Evolutionary conservation across 768 basidiomycete species (phyloP), one percentile per base, ranked within the genome.

Genomic region (Lyophyllum semitale): DNA sequence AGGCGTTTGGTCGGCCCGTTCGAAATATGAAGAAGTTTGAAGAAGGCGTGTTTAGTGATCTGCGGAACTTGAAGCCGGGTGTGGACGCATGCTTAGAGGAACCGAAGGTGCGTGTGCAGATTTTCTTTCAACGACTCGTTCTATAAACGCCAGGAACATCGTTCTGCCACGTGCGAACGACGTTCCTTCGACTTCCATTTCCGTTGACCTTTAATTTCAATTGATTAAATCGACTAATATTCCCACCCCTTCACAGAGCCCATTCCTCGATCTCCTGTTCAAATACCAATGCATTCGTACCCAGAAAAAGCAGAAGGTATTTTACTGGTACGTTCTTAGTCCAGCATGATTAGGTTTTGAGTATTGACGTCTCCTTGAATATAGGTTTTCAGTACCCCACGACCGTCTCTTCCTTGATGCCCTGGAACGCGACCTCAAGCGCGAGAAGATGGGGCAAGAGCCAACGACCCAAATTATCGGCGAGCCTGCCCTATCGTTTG

Each of bases 301-400:
- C 1, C 95, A 98, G 70, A 98, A 97, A 81, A 98, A 97, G 75
- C 95, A 96, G 76, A 95, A 98, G 71, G 95, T 98, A n/a, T 98
- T 97, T 67, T 97, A 92, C 70, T 98, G 95, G 95, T 92, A 61
- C 51, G 87, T 75, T 23, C 17, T 53, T 49, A 42, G 12, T 20
- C 11, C 12, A 11, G 17, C 11, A 7, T 42, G 8, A 12, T 23
- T 22, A 3, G 42, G n/a, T 8, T 42, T 30, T 51, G 17, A 44
- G 44, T 27, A 32, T 30, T 49, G 8, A 53, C 2, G 2, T 29
- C 52, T 22, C 42, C 33, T 32, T 54, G 23, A 41, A 23, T 48
- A 5, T 67, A 95, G 93, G 93, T 97, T 93, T 75, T 95, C 94
- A 6, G 95, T 98, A 6, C 95, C 95, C 2, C 95, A 98, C 58